Evolutionary conservation across 2,329 filamentous ascomycete species (phyloP).

Genomic region (Lachnellula cervina): DNA sequence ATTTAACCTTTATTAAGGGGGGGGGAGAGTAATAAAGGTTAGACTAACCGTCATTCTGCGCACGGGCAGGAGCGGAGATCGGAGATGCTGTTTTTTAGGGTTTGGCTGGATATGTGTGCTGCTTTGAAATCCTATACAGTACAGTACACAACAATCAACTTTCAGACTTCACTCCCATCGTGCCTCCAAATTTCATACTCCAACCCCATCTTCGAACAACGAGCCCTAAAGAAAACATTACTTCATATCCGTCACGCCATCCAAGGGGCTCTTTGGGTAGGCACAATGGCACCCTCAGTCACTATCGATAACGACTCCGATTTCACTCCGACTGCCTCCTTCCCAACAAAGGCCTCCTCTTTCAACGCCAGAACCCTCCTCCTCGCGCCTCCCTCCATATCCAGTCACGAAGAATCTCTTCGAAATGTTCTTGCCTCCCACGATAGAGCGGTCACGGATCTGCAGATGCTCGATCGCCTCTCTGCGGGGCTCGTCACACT

Average conservation of each 20-base stretch:
- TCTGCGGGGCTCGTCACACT: slow-evolving; percentile 75
- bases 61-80: too few species aligned
- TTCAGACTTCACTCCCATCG: neutral
- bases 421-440: slow-evolving; percentile 64
- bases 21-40: too few species aligned
- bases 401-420: slow-evolving; percentile 76
- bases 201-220: neutral
- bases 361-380: slow-evolving; percentile 62
- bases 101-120: too few species aligned
- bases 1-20: too few species aligned
- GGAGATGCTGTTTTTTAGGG: too few species aligned
- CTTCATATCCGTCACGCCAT: neutral
- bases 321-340: slow-evolving; percentile 20
- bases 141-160: too few species aligned
- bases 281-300: slow-evolving; percentile 29
- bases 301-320: slow-evolving; percentile 29
- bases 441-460: slow-evolving; percentile 72
- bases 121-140: too few species aligned
- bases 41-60: too few species aligned
- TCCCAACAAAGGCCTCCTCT: slow-evolving; percentile 18
- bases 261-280: neutral
- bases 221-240: neutral
- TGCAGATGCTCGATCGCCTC: slow-evolving; percentile 97
- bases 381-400: slow-evolving; percentile 84
- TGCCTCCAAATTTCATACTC: neutral